Evolutionary conservation across 768 basidiomycete genomes (phyloP).

Genomic region (Termitomyces sp.): DNA sequence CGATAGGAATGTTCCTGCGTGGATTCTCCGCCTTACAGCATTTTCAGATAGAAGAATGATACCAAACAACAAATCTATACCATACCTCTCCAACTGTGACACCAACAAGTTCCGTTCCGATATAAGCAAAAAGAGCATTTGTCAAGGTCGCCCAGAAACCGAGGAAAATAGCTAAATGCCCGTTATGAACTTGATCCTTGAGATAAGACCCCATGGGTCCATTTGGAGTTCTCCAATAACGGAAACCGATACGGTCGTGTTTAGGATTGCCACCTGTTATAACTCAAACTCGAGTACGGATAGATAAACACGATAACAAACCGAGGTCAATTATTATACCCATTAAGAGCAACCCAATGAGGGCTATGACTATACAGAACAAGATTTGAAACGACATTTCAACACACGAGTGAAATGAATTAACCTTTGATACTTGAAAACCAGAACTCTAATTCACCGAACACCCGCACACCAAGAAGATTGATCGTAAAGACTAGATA

Average conservation of each 20-base stretch:
- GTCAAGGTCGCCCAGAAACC: slow-evolving; percentile 70
- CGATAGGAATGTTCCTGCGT: slow-evolving; percentile 65
- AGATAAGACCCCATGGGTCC: slow-evolving; percentile 57
- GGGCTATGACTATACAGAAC: slow-evolving; percentile 26
- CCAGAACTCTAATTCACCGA: slow-evolving; percentile 75
- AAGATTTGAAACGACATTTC: not conserved
- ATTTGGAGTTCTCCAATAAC: slow-evolving; percentile 42
- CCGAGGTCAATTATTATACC: slow-evolving; percentile 65
- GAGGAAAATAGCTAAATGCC: slow-evolving; percentile 48
- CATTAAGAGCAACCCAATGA: slow-evolving; percentile 49
- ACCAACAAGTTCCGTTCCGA: slow-evolving; percentile 75
- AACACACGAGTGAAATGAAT: not conserved
- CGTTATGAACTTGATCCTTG: slow-evolving; percentile 39
- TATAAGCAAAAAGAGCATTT: slow-evolving; percentile 69
- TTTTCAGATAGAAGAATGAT: not conserved
- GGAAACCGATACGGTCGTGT: slow-evolving; percentile 43
- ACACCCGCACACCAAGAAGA: slow-evolving; percentile 57
- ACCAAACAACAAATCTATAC: slow-evolving; percentile 13
- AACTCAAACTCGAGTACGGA: slow-evolving; percentile 6
- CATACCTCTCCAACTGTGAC: slow-evolving; percentile 48
- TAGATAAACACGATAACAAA: slow-evolving; percentile 17
- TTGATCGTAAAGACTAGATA: slow-evolving; percentile 48
- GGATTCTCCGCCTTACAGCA: slow-evolving; percentile 56
- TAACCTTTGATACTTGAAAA: slow-evolving; percentile 62
- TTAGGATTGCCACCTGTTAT: slow-evolving; percentile 39